Percentiles rank a stretch among this genome's conserved stretches.
Conservation (phyloP, 139 green algal species). For the Deuterostichococcus epilithicus region DNA sequence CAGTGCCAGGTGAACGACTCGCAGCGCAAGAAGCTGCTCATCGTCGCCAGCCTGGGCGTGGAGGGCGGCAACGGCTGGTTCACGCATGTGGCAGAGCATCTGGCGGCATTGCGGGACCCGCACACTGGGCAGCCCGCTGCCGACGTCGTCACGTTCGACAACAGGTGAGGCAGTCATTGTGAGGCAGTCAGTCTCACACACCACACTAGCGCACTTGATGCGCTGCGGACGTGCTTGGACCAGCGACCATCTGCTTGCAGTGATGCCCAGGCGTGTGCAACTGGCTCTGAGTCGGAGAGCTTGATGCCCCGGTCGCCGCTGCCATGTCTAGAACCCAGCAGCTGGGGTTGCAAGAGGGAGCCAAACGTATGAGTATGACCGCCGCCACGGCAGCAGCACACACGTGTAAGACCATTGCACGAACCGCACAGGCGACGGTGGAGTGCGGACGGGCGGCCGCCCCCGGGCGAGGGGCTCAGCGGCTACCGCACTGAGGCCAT, state of each 20-base stretch:
- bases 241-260: too few species aligned
- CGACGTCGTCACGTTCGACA: not conserved
- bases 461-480: not conserved
- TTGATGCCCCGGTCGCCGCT: too few species aligned
- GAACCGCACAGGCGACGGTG: not conserved
- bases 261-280: too few species aligned
- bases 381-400: not conserved
- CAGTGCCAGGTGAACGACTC: not conserved
- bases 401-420: not conserved
- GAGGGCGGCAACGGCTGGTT: not conserved
- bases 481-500: not conserved
- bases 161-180: not conserved
- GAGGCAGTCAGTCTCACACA: too few species aligned
- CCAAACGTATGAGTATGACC: too few species aligned
- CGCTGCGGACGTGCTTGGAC: too few species aligned
- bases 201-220: too few species aligned
- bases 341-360: too few species aligned
- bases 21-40: not conserved
- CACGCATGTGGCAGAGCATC: not conserved
- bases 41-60: not conserved
- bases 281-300: too few species aligned
- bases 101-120: not conserved
- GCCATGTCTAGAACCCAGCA: too few species aligned
- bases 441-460: not conserved
- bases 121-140: not conserved